phyloP scores from a whole-genome alignment of 2,329 filamentous ascomycete genomes.

The Tolypocladium inflatum region DNA sequence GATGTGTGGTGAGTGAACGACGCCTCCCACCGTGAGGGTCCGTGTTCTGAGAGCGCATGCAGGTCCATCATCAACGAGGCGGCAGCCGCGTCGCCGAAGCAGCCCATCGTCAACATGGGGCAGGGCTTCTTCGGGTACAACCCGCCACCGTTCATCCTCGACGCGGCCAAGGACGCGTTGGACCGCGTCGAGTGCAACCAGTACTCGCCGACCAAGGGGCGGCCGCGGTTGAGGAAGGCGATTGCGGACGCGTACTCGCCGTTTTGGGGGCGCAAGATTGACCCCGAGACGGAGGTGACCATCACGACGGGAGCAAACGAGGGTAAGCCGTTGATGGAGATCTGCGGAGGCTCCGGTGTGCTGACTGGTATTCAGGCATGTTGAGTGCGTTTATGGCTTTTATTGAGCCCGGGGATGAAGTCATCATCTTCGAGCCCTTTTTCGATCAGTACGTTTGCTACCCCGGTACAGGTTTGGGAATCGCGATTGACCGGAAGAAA shows the following conservation, averaged over 20 bases:
- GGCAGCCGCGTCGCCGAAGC: conserved; percentile 50
- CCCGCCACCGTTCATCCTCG: conserved; percentile 78
- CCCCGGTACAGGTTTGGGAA: not conserved
- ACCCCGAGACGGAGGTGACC: conserved; percentile 88
- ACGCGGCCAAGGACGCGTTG: conserved; percentile 84
- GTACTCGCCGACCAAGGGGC: conserved; percentile 92
- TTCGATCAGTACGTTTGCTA: conserved; percentile 69
- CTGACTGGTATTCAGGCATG: conserved; percentile 46
- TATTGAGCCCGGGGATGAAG: conserved; percentile 87
- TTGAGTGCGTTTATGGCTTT: conserved; percentile 97
- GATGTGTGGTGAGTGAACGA: conserved; percentile 38
- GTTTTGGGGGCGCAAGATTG: conserved; percentile 69
- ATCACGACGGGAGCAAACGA: conserved; percentile 91
- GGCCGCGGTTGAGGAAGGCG: conserved; percentile 84
- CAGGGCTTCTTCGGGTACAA: conserved; percentile 85
- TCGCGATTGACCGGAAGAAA: not conserved
- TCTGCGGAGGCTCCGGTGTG: conserved; percentile 19
- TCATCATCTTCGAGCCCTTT: conserved; percentile 96
- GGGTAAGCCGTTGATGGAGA: conserved; percentile 19
- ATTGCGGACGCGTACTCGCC: conserved; percentile 88
- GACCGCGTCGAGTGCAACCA: conserved; percentile 95
- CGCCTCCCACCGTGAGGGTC: not conserved
- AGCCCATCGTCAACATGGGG: conserved; percentile 57
- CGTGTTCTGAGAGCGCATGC: not conserved
- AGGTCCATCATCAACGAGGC: conserved; percentile 61